Base-by-base conservation (phyloP, 2,329 filamentous ascomycete genomes). In the Phialophora tarda region DNA sequence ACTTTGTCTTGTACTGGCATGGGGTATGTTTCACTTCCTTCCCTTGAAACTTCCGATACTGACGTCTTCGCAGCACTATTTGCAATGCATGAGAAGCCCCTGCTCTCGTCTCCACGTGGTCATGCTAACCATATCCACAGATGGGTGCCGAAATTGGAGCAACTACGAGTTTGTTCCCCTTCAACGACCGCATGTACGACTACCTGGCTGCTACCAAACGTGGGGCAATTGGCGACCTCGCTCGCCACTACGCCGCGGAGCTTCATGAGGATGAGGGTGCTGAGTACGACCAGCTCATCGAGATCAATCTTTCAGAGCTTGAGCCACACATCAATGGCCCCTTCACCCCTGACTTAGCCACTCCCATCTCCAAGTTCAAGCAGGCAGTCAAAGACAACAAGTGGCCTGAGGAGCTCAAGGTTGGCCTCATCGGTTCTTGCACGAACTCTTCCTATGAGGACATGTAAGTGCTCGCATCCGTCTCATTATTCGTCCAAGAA, bases 271-370 rank as follows among this genome's bases (percentile, higher is more conserved):
- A 99, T 74, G 85, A 96, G 82, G 92, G 92, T 73, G 91, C 92
- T 73, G 89, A 98, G 82, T 99, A 98, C 81, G 95, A 99, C 80
- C 87, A 98, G 82, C 81, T 97, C 73, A 92, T 98, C 76, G 94
- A 97, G 83, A 92, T 99, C 82, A 94, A 99, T 85, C 88, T 99
- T 63, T 90, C 88, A 66, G 91, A 94, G 81, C 90, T 99, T 57
- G 95, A 99, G 85, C 95, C 95, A 73, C 92, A 98, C 80, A 93
- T 99, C 84, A 99, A 99, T 85, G 95, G 95, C 72, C 95, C 95
- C 71, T 98, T 98, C 88, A 99, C 95, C 30, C 95, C 95, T 69
- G 95, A 99, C 88, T 86, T 99, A 82, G 93, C 93, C 63, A 98
- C 95, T 7, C 95, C 95, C 59, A 96, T 99, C 79, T 97, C 92